Percentiles rank a stretch among this genome's conserved stretches.
These are phyloP conservation scores for Pneumocystis canis DNA, from an alignment of 1,139 yeast genomes.

Conservation along the genomic window DNA sequence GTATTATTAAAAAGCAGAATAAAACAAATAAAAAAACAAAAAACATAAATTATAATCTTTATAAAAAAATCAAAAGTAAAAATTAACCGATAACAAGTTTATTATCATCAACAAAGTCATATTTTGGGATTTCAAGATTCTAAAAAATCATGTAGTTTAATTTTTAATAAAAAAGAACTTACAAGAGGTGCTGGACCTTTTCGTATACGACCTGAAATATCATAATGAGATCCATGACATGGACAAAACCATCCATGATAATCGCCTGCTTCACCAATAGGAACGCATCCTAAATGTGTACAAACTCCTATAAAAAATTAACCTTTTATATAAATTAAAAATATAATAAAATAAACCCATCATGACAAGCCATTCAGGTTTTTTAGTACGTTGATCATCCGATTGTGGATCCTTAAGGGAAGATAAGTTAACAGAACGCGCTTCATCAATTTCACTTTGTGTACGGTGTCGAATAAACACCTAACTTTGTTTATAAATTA, in stretches of 20 bases:
- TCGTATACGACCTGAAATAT: slow-evolving; percentile 98
- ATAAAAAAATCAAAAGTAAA: not conserved
- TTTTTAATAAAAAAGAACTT: slow-evolving; percentile 26
- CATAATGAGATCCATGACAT: slow-evolving; percentile 99
- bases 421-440: slow-evolving; percentile 61
- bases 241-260: slow-evolving; percentile 99
- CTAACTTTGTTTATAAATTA: slow-evolving; percentile 93
- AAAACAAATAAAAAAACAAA: not conserved
- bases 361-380: slow-evolving; percentile 98
- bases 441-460: slow-evolving; percentile 81
- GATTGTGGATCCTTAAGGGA: slow-evolving; percentile 84
- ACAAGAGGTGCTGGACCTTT: slow-evolving; percentile 99
- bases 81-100: slow-evolving; percentile 66
- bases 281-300: slow-evolving; percentile 99
- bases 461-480: slow-evolving; percentile 99
- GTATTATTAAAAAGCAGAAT: not conserved
- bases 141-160: not conserved
- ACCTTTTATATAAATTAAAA: not conserved
- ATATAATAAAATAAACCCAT: slow-evolving; percentile 66
- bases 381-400: slow-evolving; percentile 86
- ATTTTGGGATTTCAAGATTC: slow-evolving; percentile 44
- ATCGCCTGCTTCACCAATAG: slow-evolving; percentile 99
- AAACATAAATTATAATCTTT: not conserved
- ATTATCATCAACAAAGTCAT: slow-evolving; percentile 65
- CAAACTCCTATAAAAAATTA: slow-evolving; percentile 2